phyloP scores from a whole-genome alignment of 23 red algal genomes.

The Gracilaria caudata region DNA sequence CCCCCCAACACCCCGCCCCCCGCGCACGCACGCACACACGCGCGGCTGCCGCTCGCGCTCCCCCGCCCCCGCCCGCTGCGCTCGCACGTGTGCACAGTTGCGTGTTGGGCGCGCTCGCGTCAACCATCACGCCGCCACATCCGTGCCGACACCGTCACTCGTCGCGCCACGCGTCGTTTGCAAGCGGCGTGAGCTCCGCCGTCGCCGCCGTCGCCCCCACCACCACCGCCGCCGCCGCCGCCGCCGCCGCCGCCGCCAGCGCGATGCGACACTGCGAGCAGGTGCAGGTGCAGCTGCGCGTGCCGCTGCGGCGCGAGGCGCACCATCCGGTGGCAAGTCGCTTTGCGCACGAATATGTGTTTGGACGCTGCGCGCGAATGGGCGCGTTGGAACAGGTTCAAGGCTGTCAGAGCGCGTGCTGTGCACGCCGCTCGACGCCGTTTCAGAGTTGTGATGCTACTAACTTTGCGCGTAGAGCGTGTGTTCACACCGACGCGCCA shows the following conservation, averaged over 20 bases:
- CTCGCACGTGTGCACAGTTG: neutral
- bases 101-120: neutral
- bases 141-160: neutral
- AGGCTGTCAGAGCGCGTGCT: too few relatives aligned
- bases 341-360: constrained; percentile 49
- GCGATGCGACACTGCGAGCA: constrained; percentile 1
- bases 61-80: neutral
- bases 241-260: neutral
- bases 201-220: neutral
- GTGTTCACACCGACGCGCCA: neutral
- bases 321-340: constrained; percentile 3
- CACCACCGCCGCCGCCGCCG: neutral
- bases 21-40: too few relatives aligned
- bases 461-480: neutral
- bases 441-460: neutral
- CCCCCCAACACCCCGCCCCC: too few relatives aligned
- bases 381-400: neutral
- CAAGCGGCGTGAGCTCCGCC: neutral
- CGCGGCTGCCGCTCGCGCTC: neutral
- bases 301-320: neutral
- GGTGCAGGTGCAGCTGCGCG: constrained; percentile 27
- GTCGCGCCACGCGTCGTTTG: neutral
- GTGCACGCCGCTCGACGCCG: neutral
- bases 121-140: neutral
- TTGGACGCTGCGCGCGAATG: neutral